Evolutionary conservation across 352 stramenopile species (phyloP).

Genomic region (Globisporangium nagaii): DNA sequence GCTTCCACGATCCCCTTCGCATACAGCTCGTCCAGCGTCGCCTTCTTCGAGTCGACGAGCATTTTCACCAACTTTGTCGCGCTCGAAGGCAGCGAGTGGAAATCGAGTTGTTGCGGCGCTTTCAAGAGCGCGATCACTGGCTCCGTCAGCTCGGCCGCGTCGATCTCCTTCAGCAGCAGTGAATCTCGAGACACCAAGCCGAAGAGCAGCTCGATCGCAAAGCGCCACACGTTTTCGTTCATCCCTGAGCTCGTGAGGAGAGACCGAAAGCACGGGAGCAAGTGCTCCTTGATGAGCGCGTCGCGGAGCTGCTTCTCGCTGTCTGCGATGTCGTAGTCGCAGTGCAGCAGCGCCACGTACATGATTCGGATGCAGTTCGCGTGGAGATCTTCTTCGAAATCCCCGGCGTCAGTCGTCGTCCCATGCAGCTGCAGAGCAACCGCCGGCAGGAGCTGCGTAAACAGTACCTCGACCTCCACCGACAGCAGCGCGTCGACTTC

Average conservation of each 20-base stretch:
- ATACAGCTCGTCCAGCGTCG: constrained; percentile 20
- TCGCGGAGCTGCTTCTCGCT: constrained; percentile 18
- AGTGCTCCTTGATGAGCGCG: constrained; percentile 33
- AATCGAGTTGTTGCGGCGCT: constrained; percentile 16
- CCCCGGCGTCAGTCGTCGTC: neutral
- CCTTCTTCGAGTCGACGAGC: constrained; percentile 19
- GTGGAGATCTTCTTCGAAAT: constrained; percentile 17
- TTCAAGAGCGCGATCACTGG: constrained; percentile 26
- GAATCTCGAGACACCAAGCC: constrained; percentile 32
- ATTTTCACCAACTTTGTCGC: constrained; percentile 30
- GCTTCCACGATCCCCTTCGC: constrained; percentile 20
- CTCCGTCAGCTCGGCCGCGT: constrained; percentile 16
- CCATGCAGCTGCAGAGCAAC: constrained; percentile 25
- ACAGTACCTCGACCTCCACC: constrained; percentile 38
- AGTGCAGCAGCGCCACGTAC: constrained; percentile 45
- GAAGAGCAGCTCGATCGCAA: constrained; percentile 43
- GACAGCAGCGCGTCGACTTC: constrained; percentile 36
- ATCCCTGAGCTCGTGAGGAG: constrained; percentile 12
- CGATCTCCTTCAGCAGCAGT: constrained; percentile 17
- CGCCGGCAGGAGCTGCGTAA: constrained; percentile 44
- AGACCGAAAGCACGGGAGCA: constrained; percentile 34
- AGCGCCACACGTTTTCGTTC: constrained; percentile 45
- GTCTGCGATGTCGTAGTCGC: constrained; percentile 20
- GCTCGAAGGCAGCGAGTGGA: constrained; percentile 25
- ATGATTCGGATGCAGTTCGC: constrained; percentile 50